Conservation (phyloP, 2,329 filamentous ascomycete genomes). For the Byssoonygena ceratinophila region DNA sequence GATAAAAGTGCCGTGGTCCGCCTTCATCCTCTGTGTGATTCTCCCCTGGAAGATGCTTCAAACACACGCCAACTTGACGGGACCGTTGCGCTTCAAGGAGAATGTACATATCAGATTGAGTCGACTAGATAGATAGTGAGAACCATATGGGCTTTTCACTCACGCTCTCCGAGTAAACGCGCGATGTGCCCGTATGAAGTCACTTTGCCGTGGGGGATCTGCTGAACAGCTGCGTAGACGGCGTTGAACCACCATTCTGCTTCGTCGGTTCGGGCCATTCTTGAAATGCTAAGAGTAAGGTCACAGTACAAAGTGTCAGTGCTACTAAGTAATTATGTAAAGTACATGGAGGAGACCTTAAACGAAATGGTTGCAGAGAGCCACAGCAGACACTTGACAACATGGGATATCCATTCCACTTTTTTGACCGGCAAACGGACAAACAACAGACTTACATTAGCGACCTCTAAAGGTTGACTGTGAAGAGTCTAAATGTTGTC, state of each 20-base stretch:
- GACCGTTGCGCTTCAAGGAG: slow-evolving; percentile 53
- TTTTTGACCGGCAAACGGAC: no score
- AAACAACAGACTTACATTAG: no score
- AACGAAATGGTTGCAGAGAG: no score
- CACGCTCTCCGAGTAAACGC: slow-evolving; percentile 50
- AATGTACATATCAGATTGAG: background rate
- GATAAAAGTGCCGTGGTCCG: slow-evolving; percentile 45
- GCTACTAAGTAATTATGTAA: no score
- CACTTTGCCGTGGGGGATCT: slow-evolving; percentile 72
- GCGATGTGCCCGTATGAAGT: slow-evolving; percentile 74
- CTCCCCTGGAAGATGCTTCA: slow-evolving; percentile 64
- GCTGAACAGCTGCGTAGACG: slow-evolving; percentile 74
- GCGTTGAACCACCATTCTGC: slow-evolving; percentile 44
- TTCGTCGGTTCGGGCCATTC: slow-evolving; percentile 40
- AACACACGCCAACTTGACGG: slow-evolving; percentile 77
- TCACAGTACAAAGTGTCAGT: no score
- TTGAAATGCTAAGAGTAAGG: no score
- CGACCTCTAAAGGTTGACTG: no score
- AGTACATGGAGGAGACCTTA: no score
- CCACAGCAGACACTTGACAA: no score
- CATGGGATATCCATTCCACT: no score
- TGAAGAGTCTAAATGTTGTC: no score
- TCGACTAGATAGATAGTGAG: background rate
- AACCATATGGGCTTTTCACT: slow-evolving; percentile 20
- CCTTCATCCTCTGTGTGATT: slow-evolving; percentile 16